Percentiles rank a stretch among this genome's conserved stretches.
Evolutionary conservation across 2,329 filamentous ascomycete species (phyloP).

Genomic region (Fusarium coicis): DNA sequence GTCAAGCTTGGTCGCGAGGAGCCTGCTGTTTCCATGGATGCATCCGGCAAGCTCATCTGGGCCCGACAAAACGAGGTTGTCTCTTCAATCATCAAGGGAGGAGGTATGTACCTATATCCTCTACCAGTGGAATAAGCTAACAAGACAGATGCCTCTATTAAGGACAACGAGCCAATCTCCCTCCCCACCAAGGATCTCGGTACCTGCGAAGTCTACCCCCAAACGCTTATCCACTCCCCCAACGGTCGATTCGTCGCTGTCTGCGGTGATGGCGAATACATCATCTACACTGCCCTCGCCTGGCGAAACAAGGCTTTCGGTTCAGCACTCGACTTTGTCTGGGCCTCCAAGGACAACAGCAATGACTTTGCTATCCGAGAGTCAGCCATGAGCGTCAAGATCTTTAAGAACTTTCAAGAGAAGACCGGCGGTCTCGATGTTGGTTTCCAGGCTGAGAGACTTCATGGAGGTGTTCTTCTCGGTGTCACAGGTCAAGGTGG

Average conservation of each 20-base stretch:
- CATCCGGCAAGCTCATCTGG: slow-evolving; percentile 95
- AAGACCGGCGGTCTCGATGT: slow-evolving; percentile 90
- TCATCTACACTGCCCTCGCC: slow-evolving; percentile 96
- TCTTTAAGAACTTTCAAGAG: slow-evolving; percentile 98
- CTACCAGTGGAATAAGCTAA: slow-evolving; percentile 39
- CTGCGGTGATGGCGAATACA: slow-evolving; percentile 97
- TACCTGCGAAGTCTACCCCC: slow-evolving; percentile 95
- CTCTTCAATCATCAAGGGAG: slow-evolving; percentile 93
- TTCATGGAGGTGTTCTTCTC: slow-evolving; percentile 88
- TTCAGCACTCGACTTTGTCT: slow-evolving; percentile 93
- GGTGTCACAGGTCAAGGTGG: slow-evolving; percentile 96
- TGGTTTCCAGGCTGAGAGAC: slow-evolving; percentile 91
- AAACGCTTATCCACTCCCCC: slow-evolving; percentile 93
- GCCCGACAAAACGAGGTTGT: slow-evolving; percentile 95
- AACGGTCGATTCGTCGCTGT: slow-evolving; percentile 85
- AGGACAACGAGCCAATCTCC: slow-evolving; percentile 88
- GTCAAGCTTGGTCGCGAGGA: slow-evolving; percentile 98
- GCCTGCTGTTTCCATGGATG: slow-evolving; percentile 97
- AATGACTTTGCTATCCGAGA: slow-evolving; percentile 98
- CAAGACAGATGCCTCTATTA: slow-evolving; percentile 74
- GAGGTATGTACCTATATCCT: slow-evolving; percentile 58
- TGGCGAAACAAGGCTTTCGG: slow-evolving; percentile 99
- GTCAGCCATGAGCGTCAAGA: slow-evolving; percentile 91
- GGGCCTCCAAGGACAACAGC: slow-evolving; percentile 96
- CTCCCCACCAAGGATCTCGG: slow-evolving; percentile 94